These are phyloP conservation scores for Taphrina deformans DNA, from an alignment of 1,139 yeast species.

Conservation along the genomic window DNA sequence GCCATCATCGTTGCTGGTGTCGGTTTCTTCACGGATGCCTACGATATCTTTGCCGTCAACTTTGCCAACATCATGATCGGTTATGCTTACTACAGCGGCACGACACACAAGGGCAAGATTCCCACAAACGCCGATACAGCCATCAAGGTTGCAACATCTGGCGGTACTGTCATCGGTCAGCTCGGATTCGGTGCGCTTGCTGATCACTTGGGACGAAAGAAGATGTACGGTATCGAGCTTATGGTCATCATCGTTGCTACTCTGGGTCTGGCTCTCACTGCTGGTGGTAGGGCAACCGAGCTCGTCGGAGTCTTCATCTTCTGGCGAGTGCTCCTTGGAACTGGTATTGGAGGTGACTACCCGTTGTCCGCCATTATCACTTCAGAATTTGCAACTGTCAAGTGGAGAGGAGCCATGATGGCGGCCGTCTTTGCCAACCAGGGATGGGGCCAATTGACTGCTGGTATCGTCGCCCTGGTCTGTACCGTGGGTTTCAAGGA, in stretches of 20 bases:
- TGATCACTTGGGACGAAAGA: constrained; percentile 79
- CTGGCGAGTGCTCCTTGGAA: constrained; percentile 81
- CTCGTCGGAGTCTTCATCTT: constrained; percentile 72
- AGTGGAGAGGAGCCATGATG: constrained; percentile 96
- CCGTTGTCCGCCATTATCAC: constrained; percentile 93
- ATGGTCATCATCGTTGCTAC: constrained; percentile 79
- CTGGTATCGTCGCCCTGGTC: constrained; percentile 75
- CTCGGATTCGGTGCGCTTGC: constrained; percentile 76
- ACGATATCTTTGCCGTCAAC: constrained; percentile 57
- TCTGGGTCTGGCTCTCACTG: constrained; percentile 66
- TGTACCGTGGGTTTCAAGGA: constrained; percentile 71
- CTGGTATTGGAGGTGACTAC: constrained; percentile 99
- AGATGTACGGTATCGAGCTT: constrained; percentile 79
- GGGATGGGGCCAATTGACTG: constrained; percentile 88
- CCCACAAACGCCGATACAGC: constrained; percentile 72
- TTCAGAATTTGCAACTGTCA: constrained; percentile 83
- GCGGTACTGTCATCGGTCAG: constrained; percentile 89
- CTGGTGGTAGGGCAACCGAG: constrained; percentile 65
- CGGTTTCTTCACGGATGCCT: constrained; percentile 89
- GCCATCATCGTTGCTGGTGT: constrained; percentile 91
- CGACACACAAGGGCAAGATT: constrained; percentile 48
- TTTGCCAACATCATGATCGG: constrained; percentile 40
- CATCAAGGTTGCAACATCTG: constrained; percentile 83
- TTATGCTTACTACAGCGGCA: constrained; percentile 56
- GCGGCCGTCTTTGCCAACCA: constrained; percentile 90